Evolutionary conservation across 2,329 filamentous ascomycete species (phyloP), one percentile per base, ranked within the genome.

Genomic region (Penicillium vulpinum): DNA sequence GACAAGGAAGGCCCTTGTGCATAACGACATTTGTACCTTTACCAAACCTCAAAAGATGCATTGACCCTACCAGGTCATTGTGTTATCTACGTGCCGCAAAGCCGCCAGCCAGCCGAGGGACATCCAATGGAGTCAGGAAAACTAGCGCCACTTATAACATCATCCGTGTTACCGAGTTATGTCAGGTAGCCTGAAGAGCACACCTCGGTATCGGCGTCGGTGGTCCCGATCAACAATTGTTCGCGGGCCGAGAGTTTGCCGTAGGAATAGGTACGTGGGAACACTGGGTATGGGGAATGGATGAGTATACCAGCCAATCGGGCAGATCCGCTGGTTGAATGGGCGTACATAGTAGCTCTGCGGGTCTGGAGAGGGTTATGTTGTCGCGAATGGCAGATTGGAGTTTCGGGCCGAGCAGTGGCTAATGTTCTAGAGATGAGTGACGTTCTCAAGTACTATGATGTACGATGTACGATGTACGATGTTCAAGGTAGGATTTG

Each of bases 161-260:
- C 26, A 39, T n/a, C n/a, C n/a, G n/a, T n/a, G n/a, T n/a, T n/a
- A n/a, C 18, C 8, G 57, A 67, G 6, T 13, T 61, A 15, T 41
- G 43, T 4, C 18, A 13, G 7, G 54, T 52, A n/a, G 16, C 66
- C 66, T n/a, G 46, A 60, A 9, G 31, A 56, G 28, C n/a, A n/a
- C n/a, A n/a, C n/a, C 55, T 67, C 15, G 10, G 5, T 13, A 16
- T 46, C 52, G 1, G 60, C 43, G 6, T 62, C 62, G 39, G 52
- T 57, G 31, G 58, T 64, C 45, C 39, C 64, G 5, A 47, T 68
- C 13, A 69, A 48, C 51, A 49, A 8, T 70, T 63, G 43, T 57
- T 69, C 6, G 15, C 58, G 2, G 65, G 67, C 3, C 56, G 66
- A 13, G 62, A 67, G 46, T 64, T 68, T 50, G 68, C 65, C 4